Evolutionary conservation across 2,329 filamentous ascomycete species (phyloP).

Genomic region (Scorias spongiosa): DNA sequence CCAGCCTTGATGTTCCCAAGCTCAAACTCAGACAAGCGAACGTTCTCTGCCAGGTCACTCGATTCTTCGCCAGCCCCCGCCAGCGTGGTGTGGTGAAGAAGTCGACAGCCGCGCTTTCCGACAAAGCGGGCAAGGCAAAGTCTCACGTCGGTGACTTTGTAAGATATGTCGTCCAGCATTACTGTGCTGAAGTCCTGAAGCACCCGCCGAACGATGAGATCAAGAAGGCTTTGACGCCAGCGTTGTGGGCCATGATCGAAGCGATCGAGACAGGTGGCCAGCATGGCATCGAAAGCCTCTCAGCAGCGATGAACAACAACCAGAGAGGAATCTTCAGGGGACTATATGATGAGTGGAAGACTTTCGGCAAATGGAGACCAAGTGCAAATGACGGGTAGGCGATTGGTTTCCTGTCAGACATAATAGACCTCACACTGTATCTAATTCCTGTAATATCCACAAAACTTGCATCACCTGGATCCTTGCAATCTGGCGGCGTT

Average conservation of each 20-base stretch:
- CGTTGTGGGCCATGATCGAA: conserved; percentile 37
- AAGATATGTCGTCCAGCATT: conserved; percentile 42
- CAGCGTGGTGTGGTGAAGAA: conserved; percentile 20
- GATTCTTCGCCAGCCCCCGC: conserved; percentile 46
- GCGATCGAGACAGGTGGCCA: conserved; percentile 13
- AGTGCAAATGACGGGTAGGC: not conserved
- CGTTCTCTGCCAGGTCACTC: conserved; percentile 39
- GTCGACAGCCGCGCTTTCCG: conserved; percentile 30
- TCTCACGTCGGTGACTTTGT: conserved; percentile 42
- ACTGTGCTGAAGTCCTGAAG: conserved; percentile 37
- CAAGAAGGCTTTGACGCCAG: conserved; percentile 36
- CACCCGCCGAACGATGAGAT: conserved; percentile 35
- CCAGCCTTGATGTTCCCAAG: conserved; percentile 8
- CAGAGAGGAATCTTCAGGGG: conserved; percentile 37
- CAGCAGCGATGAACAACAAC: conserved; percentile 35
- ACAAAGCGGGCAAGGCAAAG: conserved; percentile 44
- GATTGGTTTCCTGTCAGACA: too few species aligned
- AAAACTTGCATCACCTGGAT: too few species aligned
- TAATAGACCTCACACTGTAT: too few species aligned
- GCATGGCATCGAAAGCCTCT: conserved; percentile 29
- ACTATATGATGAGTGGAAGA: conserved; percentile 36
- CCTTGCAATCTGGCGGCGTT: too few species aligned
- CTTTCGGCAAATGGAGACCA: conserved; percentile 19
- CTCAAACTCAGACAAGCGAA: conserved; percentile 24
- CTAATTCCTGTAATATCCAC: too few species aligned